Base-by-base conservation (phyloP, 2,329 filamentous ascomycete species). In the Colletotrichum sp. region DNA sequence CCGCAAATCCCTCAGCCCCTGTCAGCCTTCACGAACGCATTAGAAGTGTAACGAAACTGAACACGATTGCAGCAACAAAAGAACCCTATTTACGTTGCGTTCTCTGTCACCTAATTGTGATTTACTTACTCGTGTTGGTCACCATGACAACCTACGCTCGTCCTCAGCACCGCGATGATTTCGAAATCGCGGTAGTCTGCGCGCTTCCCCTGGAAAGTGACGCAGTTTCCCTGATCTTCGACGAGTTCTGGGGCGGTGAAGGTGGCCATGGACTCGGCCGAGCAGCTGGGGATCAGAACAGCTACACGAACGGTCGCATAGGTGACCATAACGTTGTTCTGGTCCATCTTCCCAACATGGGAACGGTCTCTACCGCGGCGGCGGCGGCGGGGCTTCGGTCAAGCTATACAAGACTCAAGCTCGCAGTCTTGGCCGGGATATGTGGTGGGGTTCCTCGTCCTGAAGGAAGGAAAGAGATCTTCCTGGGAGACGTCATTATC, bases 401-500 rank as follows among this genome's bases (percentile, higher is more conserved):
- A 5, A 80, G 73, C 29, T 87, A 82, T 54, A 64, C 72, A 0
- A 69, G 74, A 1, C 69, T 87, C 3, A 78, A 78, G 47, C 78
- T 81, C 4, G 75, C 72, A 29, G n/a, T 80, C 11, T 33, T 81
- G 11, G 75, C 77, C 2, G 79, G 78, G 1, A 69, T 79, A 3
- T 80, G 79, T 27, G 79, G 78, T 12, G 80, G 72, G 18, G 74
- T 79, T 0, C 79, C 78, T 6, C 13, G 47, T 16, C 51, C 18
- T 1, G 58, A 21, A 1, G 27, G 11, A 5, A 13, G 57, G 5
- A 64, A 55, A 38, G 77, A 80, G 31, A 66, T 77, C 1, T 18
- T 79, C 3, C 72, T 81, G 1, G 79, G 84, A 4, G 82, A 85
- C 54, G 82, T 85, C 0, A 66, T 84, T 11, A 76, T 83, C 36